phyloP scores from a whole-genome alignment of 148 eudicot species.

The Beta vulgaris region DNA sequence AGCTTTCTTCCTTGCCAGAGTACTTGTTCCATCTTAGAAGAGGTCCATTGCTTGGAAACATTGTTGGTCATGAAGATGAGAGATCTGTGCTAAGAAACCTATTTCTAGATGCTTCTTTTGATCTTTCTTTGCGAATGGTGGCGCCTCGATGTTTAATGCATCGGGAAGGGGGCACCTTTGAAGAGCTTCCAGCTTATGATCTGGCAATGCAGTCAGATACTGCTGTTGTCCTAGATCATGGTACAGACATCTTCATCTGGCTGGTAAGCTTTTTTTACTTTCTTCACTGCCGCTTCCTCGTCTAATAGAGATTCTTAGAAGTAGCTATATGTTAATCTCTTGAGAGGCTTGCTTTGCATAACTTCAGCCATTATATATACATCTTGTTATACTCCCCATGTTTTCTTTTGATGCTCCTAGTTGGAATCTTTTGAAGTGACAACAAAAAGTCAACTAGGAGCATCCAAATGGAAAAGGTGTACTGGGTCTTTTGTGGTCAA shows the following conservation, averaged over 20 bases:
- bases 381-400: no score
- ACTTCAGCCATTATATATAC: not conserved
- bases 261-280: constrained; percentile 55
- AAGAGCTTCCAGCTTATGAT: constrained; percentile 96
- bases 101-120: constrained; percentile 92
- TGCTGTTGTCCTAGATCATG: constrained; percentile 98
- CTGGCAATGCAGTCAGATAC: constrained; percentile 98
- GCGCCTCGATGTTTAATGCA: constrained; percentile 98
- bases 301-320: constrained; percentile 1
- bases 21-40: constrained; percentile 87
- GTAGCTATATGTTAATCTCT: not conserved
- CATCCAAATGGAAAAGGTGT: no score
- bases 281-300: not conserved
- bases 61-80: constrained; percentile 95
- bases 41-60: constrained; percentile 85
- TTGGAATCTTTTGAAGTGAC: no score
- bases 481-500: no score
- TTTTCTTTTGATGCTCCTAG: no score
- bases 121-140: constrained; percentile 89
- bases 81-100: constrained; percentile 80
- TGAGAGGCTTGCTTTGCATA: not conserved
- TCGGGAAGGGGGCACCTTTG: constrained; percentile 95
- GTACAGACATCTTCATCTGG: constrained; percentile 98
- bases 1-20: constrained; percentile 81
- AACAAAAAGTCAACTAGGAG: no score